Base-by-base conservation (phyloP, 73 alveolate species). In the Paramecium caudatum region DNA sequence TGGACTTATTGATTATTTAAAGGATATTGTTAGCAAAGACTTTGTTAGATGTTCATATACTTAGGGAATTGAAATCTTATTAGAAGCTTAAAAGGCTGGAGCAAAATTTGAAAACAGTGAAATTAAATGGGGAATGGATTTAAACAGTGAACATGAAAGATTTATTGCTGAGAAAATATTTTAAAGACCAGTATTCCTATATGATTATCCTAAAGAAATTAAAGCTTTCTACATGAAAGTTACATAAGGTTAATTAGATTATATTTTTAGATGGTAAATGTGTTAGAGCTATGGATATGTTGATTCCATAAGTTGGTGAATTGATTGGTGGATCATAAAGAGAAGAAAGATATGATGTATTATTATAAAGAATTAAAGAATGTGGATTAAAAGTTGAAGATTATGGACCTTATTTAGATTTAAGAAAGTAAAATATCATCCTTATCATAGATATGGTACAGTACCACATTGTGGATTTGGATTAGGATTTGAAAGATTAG, bases 381-480 rank as follows among this genome's bases (percentile, higher is more conserved):
- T 82, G 94, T 82, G 94, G 92, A 61, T 95, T 96, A 65, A 97
- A 97, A 36, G 83, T 82, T 12, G 97, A 95, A 82, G 94, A 94
- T 91, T 98, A 98, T 93, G 95, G 98, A 96, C 98, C 99, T 99
- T 98, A 98, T 94, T 82, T 97, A 82, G 99, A 98, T 55, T 94
- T 98, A 80, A 98, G 99, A 91, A 98, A 15, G 86, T 69, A 69
- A 74, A 21, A 16, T 34, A 92, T 5, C 21, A n/a, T 12, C 16
- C 17, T 9, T 37, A 47, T 17, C 1, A 15, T 19, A 92, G 94
- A 94, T 97, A 95, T 91, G 99, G 99, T 34, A 88, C 98, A 49
- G 95, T 98, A 68, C 99, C 99, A 2, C 99, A 98, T 94, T 86
- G 98, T 30, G 99, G 99, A 55, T 98, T 98, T 91, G 99, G 99